These are phyloP conservation scores for Dioszegia aurantiaca DNA, from an alignment of 768 basidiomycete genomes.

Conservation along the genomic window DNA sequence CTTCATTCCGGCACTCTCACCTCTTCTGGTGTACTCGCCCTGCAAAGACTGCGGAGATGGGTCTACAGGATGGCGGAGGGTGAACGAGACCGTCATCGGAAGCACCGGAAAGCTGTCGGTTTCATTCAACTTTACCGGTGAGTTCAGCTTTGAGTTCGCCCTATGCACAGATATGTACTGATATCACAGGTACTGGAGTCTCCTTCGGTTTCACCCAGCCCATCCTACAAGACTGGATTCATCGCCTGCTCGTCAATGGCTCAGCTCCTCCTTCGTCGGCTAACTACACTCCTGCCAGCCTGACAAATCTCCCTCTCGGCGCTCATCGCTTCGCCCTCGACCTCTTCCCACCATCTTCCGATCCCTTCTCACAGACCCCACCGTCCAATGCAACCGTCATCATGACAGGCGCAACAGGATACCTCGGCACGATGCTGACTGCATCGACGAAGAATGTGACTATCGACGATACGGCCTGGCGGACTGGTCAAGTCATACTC, in stretches of 20 bases:
- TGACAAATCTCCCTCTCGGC: constrained; percentile 24
- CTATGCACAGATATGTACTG: too few species aligned
- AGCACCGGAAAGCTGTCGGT: constrained; percentile 10
- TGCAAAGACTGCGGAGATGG: constrained; percentile 26
- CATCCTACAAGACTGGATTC: not conserved
- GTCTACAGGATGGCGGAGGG: not conserved
- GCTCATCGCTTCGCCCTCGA: constrained; percentile 19
- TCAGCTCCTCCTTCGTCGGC: constrained; percentile 12
- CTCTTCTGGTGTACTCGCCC: constrained; percentile 29
- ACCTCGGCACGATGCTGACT: constrained; percentile 18
- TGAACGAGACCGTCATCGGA: not conserved
- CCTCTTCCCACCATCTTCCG: constrained; percentile 12
- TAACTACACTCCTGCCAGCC: not conserved
- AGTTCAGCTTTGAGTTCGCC: not conserved
- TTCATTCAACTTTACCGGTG: constrained; percentile 35
- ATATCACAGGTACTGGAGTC: not conserved
- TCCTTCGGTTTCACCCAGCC: not conserved
- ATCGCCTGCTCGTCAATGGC: constrained; percentile 15
- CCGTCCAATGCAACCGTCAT: constrained; percentile 3
- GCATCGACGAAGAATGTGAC: constrained; percentile 23
- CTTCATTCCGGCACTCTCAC: constrained; percentile 22
- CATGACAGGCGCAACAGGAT: constrained; percentile 24
- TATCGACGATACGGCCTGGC: constrained; percentile 45
- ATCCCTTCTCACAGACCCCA: constrained; percentile 16
- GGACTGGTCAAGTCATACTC: constrained; percentile 24